Base-by-base conservation (phyloP, 805 yeast species). In the Candida nitratophila region DNA sequence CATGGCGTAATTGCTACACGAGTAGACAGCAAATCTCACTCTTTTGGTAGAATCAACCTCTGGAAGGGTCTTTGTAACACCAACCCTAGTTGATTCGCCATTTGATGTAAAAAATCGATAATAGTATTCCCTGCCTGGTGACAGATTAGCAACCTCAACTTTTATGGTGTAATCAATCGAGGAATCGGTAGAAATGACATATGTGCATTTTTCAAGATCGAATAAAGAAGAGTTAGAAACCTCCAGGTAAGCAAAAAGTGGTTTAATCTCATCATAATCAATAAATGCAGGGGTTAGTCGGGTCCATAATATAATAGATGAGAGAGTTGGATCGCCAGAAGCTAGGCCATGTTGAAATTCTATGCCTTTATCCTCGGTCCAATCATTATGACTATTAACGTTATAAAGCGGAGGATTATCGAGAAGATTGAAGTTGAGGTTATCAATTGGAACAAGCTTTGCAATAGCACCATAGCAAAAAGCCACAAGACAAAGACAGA, bases 251-350 rank as follows among this genome's bases (percentile, higher is more conserved):
- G 43, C 47, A 24, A 24, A 24, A 7, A 10, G 10, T 7, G 27
- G 27, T 6, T 7, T 24, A 24, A 24, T 10, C 27, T 24, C 10
- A 24, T 24, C 10, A 10, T 24, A 24, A 24, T 24, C 27, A 24
- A 24, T 24, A 24, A 24, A 4, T 30, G 27, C 29, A n/a, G 56
- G 51, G 4, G 56, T 48, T 37, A 53, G 27, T 36, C 59, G 43
- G 3, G 60, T 56, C 60, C 60, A 56, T 15, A 55, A 32, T 24
- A 56, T 52, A n/a, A 55, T 40, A 1, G 57, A 44, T 24, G 44
- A 41, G 3, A 38, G 27, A 7, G 51, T 42, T 11, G 60, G 60
- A 42, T 56, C 57, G 16, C 60, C 60, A 17, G 53, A 47, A 9
- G 58, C 59, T 3, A 56, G 47, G 12, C 59, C 59, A 34, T 56